These are phyloP conservation scores for Neoascochyta sp. DNA, from an alignment of 2,329 filamentous ascomycete genomes.

Conservation along the genomic window DNA sequence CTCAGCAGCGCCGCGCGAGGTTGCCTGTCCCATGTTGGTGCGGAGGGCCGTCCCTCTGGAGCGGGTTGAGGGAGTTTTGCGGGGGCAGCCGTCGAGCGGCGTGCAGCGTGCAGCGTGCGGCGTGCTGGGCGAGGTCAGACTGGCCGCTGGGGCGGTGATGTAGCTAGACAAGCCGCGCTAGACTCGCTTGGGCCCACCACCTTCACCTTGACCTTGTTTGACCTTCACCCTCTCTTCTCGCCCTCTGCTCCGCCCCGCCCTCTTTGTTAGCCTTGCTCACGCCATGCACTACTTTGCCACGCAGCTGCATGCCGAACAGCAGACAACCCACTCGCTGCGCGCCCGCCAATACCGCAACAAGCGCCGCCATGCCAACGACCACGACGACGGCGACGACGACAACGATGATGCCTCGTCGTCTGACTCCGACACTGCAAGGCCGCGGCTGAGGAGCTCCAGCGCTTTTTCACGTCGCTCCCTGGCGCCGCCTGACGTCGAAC, in stretches of 20 bases:
- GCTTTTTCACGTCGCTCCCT: constrained; percentile 16
- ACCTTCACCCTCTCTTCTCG: too few relatives aligned
- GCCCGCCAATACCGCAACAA: constrained; percentile 26
- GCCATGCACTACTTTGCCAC: constrained; percentile 37
- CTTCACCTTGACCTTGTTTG: too few relatives aligned
- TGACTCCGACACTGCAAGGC: constrained; percentile 5
- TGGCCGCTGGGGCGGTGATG: too few relatives aligned
- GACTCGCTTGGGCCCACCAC: too few relatives aligned
- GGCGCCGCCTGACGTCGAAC: constrained; percentile 20
- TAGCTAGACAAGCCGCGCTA: too few relatives aligned
- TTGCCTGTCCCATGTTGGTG: constrained; percentile 40
- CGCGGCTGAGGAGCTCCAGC: constrained; percentile 5
- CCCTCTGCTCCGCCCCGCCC: too few relatives aligned
- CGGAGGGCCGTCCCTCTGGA: too few relatives aligned
- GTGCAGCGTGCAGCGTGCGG: too few relatives aligned
- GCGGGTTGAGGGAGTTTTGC: too few relatives aligned
- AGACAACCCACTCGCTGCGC: constrained; percentile 32
- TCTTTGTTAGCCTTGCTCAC: too few relatives aligned
- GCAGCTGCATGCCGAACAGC: constrained; percentile 25
- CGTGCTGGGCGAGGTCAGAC: too few relatives aligned
- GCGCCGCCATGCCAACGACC: constrained; percentile 22
- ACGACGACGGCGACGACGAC: constrained; percentile 6
- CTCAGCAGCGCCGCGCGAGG: constrained; percentile 23
- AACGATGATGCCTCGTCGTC: not conserved
- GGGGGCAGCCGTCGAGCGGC: constrained; percentile 1